Conservation (phyloP, 2,329 filamentous ascomycete genomes). For the Diplodia intermedia region DNA sequence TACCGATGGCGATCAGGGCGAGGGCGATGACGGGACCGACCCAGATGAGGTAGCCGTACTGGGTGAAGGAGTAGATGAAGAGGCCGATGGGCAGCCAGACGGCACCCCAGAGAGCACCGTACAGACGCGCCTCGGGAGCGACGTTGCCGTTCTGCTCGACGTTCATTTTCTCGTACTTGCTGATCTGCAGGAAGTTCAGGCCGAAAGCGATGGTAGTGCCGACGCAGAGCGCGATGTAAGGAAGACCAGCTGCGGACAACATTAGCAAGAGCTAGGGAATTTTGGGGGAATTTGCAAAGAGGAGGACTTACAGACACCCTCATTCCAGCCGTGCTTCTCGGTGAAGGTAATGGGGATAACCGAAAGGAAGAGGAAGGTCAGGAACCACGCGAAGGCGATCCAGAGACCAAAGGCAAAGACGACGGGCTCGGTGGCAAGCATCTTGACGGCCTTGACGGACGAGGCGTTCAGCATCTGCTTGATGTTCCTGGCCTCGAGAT, state of each 20-base stretch:
- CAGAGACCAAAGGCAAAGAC: constrained; percentile 60
- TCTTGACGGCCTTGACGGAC: constrained; percentile 60
- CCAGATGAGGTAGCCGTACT: constrained; percentile 59
- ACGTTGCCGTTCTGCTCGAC: constrained; percentile 47
- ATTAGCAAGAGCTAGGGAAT: constrained; percentile 29
- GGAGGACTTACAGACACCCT: constrained; percentile 49
- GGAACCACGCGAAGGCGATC: constrained; percentile 62
- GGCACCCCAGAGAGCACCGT: constrained; percentile 58
- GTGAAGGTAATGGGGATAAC: constrained; percentile 59
- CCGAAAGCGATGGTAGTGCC: constrained; percentile 58
- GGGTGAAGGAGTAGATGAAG: constrained; percentile 63
- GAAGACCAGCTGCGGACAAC: constrained; percentile 49
- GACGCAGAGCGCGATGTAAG: constrained; percentile 60
- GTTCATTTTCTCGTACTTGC: constrained; percentile 55
- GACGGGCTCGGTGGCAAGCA: constrained; percentile 58
- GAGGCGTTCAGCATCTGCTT: constrained; percentile 57
- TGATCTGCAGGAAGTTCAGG: constrained; percentile 59
- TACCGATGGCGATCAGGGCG: constrained; percentile 59
- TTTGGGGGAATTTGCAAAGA: background rate
- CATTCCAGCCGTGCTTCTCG: constrained; percentile 61
- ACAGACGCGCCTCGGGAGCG: constrained; percentile 56
- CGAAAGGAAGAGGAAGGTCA: constrained; percentile 62
- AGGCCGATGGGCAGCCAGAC: constrained; percentile 57
- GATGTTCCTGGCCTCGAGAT: constrained; percentile 59
- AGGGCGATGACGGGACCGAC: constrained; percentile 59